Percentiles rank a stretch among this genome's conserved stretches.
These are phyloP conservation scores for Aegilops tauschii DNA, from an alignment of 176 grass and related monocot genomes.

Conservation along the genomic window DNA sequence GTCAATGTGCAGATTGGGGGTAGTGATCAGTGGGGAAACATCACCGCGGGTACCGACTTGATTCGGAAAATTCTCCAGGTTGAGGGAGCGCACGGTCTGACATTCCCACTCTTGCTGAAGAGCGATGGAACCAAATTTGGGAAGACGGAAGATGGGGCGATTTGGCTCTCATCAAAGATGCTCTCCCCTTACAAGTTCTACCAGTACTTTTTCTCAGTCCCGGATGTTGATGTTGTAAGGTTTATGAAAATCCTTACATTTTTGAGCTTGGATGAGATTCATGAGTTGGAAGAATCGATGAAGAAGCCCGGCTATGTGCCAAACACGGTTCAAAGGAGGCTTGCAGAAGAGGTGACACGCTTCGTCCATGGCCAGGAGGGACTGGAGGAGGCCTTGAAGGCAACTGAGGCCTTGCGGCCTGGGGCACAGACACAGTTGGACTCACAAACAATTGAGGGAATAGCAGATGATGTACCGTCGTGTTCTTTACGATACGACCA, in stretches of 20 bases:
- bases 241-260: constrained; percentile 87
- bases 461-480: constrained; percentile 83
- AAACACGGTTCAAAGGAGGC: constrained; percentile 70
- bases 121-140: constrained; percentile 88
- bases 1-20: constrained; percentile 97
- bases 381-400: constrained; percentile 75
- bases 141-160: constrained; percentile 84
- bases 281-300: constrained; percentile 73
- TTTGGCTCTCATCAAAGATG: constrained; percentile 74
- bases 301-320: constrained; percentile 70
- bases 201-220: constrained; percentile 83
- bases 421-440: constrained; percentile 70
- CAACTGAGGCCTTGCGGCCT: constrained; percentile 78
- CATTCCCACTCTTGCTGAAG: constrained; percentile 88
- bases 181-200: constrained; percentile 90
- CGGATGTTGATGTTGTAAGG: constrained; percentile 71
- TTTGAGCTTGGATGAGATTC: constrained; percentile 77
- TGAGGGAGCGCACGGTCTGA: constrained; percentile 79
- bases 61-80: constrained; percentile 92
- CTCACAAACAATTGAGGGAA: constrained; percentile 73
- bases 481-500: constrained; percentile 68
- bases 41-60: constrained; percentile 73
- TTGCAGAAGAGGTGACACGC: constrained; percentile 88
- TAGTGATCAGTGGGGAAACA: constrained; percentile 97
- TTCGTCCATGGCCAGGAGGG: constrained; percentile 93